Evolutionary conservation across 2,329 filamentous ascomycete species (phyloP).

Genomic region (Penicillium verrucosum): DNA sequence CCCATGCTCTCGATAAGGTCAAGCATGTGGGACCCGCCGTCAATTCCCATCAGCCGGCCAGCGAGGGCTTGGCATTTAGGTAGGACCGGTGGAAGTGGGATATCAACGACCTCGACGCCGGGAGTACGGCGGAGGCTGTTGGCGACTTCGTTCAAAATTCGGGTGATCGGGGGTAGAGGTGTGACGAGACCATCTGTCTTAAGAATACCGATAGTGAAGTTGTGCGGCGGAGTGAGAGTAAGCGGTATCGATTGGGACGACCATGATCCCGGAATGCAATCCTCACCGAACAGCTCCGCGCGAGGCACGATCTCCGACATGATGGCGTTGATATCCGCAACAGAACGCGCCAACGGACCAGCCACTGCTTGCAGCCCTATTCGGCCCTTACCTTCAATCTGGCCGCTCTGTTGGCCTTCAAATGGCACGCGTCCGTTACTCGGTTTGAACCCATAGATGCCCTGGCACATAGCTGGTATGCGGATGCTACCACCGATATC

Average conservation of each 20-base stretch:
- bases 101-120: slow-evolving; percentile 57
- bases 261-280: slow-evolving; percentile 46
- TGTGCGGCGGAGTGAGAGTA: slow-evolving; percentile 22
- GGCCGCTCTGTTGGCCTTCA: slow-evolving; percentile 51
- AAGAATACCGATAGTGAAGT: slow-evolving; percentile 43
- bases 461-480: slow-evolving; percentile 51
- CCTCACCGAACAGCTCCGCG: slow-evolving; percentile 52
- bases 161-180: slow-evolving; percentile 40
- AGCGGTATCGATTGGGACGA: slow-evolving; percentile 10
- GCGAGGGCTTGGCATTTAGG: slow-evolving; percentile 56
- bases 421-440: slow-evolving; percentile 49
- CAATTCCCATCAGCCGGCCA: slow-evolving; percentile 57
- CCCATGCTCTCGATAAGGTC: slow-evolving; percentile 54
- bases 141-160: slow-evolving; percentile 41
- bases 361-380: slow-evolving; percentile 50
- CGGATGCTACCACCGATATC: slow-evolving; percentile 54
- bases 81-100: slow-evolving; percentile 53
- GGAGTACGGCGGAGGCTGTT: slow-evolving; percentile 29
- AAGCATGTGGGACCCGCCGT: slow-evolving; percentile 56
- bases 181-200: slow-evolving; percentile 41
- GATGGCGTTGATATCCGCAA: slow-evolving; percentile 45
- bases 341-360: slow-evolving; percentile 41
- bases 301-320: slow-evolving; percentile 52
- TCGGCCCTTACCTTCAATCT: slow-evolving; percentile 48
- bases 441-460: slow-evolving; percentile 53